Percentiles rank a stretch among this genome's conserved stretches.
These are phyloP conservation scores for Corrigiola litoralis DNA, from an alignment of 179 eudicot genomes.

Conservation along the genomic window DNA sequence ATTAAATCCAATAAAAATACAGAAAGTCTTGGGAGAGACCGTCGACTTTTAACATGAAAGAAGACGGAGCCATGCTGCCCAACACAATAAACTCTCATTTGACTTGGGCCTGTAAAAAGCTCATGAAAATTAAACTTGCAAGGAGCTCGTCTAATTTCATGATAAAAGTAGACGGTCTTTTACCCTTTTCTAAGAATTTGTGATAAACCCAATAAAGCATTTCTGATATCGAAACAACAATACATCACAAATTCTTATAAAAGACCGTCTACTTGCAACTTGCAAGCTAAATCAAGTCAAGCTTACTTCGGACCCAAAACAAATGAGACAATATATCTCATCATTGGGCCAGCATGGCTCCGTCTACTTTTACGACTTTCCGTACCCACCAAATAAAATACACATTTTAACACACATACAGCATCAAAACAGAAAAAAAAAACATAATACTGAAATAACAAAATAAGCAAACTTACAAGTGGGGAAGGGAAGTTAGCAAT, in stretches of 20 bases:
- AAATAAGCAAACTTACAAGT: conserved; percentile 28
- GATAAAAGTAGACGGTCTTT: neutral
- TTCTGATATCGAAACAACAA: neutral
- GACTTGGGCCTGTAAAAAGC: too few relatives aligned
- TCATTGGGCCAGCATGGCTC: too few relatives aligned
- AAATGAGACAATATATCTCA: neutral
- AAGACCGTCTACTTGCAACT: neutral
- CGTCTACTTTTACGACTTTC: too few relatives aligned
- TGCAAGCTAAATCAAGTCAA: neutral
- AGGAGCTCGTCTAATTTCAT: too few relatives aligned
- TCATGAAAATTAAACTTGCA: too few relatives aligned
- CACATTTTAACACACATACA: neutral
- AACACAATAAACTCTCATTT: too few relatives aligned
- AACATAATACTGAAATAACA: neutral
- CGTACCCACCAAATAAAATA: neutral
- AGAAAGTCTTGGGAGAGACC: too few relatives aligned
- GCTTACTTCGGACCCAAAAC: neutral
- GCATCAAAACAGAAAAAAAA: neutral
- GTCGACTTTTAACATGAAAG: too few relatives aligned
- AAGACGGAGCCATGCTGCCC: too few relatives aligned
- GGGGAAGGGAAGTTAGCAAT: conserved; percentile 49
- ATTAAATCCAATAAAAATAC: too few relatives aligned
- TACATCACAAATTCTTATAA: neutral
- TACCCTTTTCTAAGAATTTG: neutral
- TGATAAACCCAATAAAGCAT: neutral